These are phyloP conservation scores for Aspergillus leporis DNA, from an alignment of 495 filamentous ascomycete species.

Conservation along the genomic window DNA sequence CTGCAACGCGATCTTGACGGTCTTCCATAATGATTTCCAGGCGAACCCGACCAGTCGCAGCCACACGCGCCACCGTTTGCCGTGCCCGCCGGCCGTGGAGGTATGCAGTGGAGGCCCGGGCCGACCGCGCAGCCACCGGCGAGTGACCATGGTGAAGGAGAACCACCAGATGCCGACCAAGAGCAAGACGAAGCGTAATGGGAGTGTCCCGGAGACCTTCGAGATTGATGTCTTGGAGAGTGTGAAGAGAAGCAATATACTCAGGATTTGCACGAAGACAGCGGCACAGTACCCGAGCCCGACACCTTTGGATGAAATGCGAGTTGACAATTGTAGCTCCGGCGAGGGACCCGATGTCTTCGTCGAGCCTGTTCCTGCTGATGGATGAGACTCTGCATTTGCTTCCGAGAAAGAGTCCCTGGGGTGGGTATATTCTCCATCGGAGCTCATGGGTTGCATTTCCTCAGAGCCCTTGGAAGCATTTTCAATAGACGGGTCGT, in stretches of 20 bases:
- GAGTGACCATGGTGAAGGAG: constrained; percentile 74
- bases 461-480: constrained; percentile 26
- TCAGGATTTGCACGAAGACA: constrained; percentile 71
- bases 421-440: constrained; percentile 19
- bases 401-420: constrained; percentile 42
- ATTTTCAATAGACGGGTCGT: constrained; percentile 41
- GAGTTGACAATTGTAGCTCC: constrained; percentile 71
- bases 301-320: constrained; percentile 78
- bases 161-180: constrained; percentile 89
- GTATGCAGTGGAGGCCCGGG: constrained; percentile 71
- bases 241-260: constrained; percentile 66
- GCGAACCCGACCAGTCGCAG: constrained; percentile 65
- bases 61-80: constrained; percentile 34
- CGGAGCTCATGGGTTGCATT: constrained; percentile 23
- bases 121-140: constrained; percentile 79
- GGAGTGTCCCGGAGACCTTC: constrained; percentile 36
- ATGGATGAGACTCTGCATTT: constrained; percentile 13
- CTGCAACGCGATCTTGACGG: constrained; percentile 69
- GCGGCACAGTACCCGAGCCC: constrained; percentile 80
- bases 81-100: constrained; percentile 14
- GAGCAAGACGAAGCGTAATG: constrained; percentile 74
- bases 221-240: constrained; percentile 61
- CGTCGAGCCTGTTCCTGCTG: constrained; percentile 4
- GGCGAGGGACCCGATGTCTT: constrained; percentile 45
- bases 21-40: constrained; percentile 78